Evolutionary conservation across 768 basidiomycete species (phyloP).

Genomic region (Candolleomyces eurysporus): DNA sequence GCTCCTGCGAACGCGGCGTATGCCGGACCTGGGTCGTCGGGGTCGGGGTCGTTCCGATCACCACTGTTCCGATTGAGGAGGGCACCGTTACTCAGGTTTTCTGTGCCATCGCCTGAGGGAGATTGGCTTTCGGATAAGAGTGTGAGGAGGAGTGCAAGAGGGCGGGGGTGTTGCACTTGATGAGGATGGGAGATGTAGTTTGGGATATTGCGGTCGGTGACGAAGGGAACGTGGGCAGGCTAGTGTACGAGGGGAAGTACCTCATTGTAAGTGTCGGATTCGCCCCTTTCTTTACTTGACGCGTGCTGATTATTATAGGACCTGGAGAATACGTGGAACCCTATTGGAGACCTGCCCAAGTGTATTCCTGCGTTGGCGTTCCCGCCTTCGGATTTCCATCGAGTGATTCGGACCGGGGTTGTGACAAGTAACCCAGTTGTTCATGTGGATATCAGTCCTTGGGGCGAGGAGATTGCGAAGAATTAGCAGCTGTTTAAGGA

Average conservation of each 20-base stretch:
- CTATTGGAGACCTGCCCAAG: slow-evolving; percentile 72
- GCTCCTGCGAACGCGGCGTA: slow-evolving; percentile 15
- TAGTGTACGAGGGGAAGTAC: slow-evolving; percentile 89
- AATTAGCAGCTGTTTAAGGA: slow-evolving; percentile 79
- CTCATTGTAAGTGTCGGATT: slow-evolving; percentile 60
- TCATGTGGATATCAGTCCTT: slow-evolving; percentile 73
- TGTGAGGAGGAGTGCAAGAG: slow-evolving; percentile 79
- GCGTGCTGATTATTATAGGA: slow-evolving; percentile 48
- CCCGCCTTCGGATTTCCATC: slow-evolving; percentile 87
- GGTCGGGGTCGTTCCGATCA: slow-evolving; percentile 51
- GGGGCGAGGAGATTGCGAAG: slow-evolving; percentile 73
- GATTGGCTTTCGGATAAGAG: slow-evolving; percentile 84
- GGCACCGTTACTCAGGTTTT: slow-evolving; percentile 76
- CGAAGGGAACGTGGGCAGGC: slow-evolving; percentile 76
- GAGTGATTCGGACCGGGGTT: slow-evolving; percentile 68
- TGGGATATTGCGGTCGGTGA: slow-evolving; percentile 88
- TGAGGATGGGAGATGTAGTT: slow-evolving; percentile 78
- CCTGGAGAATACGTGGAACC: slow-evolving; percentile 79
- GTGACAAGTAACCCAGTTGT: slow-evolving; percentile 56
- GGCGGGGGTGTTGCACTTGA: slow-evolving; percentile 58
- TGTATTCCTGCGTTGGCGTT: slow-evolving; percentile 80
- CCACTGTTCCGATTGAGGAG: slow-evolving; percentile 68
- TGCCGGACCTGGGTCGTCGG: slow-evolving; percentile 19
- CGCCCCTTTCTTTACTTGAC: slow-evolving; percentile 10
- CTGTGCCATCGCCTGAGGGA: slow-evolving; percentile 83